A percentile compares a stretch with the other conserved stretches of the same genome.
These are phyloP conservation scores for Mrakia blollopis DNA, from an alignment of 768 basidiomycete species.

Conservation along the genomic window DNA sequence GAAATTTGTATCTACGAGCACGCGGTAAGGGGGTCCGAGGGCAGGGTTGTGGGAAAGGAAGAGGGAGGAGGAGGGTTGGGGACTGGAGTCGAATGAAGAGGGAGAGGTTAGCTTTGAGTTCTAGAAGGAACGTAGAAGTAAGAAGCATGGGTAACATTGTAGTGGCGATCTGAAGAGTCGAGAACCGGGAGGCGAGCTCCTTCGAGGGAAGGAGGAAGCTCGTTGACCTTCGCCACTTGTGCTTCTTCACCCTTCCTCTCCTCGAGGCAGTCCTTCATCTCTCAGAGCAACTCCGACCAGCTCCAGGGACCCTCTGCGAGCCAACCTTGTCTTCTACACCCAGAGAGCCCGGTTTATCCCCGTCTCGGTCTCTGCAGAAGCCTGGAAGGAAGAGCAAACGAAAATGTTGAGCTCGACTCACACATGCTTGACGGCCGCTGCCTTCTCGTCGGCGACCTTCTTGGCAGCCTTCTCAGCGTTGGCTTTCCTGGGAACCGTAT, in stretches of 20 bases:
- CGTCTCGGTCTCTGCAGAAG: background rate
- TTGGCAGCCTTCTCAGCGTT: constrained; percentile 44
- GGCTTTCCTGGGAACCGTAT: constrained; percentile 57
- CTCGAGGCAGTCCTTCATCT: no score
- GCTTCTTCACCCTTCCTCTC: no score
- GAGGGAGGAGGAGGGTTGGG: constrained; percentile 81
- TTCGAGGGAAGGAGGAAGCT: no score
- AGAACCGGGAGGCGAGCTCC: no score
- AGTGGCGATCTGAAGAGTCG: no score
- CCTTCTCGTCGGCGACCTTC: constrained; percentile 74
- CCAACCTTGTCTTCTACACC: no score
- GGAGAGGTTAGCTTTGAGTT: constrained; percentile 1
- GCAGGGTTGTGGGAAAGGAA: constrained; percentile 94
- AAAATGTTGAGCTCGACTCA: constrained; percentile 48
- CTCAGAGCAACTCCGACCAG: no score
- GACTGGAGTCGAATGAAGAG: constrained; percentile 48
- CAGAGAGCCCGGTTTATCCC: background rate
- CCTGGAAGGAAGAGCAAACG: background rate
- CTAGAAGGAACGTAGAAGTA: background rate
- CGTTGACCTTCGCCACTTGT: no score
- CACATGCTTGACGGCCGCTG: constrained; percentile 54
- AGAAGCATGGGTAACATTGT: no score
- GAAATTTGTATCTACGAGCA: constrained; percentile 98
- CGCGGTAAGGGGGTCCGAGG: constrained; percentile 92
- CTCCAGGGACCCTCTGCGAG: no score